Conservation (phyloP, 768 basidiomycete species). For the Cystobasidium onofrii region DNA sequence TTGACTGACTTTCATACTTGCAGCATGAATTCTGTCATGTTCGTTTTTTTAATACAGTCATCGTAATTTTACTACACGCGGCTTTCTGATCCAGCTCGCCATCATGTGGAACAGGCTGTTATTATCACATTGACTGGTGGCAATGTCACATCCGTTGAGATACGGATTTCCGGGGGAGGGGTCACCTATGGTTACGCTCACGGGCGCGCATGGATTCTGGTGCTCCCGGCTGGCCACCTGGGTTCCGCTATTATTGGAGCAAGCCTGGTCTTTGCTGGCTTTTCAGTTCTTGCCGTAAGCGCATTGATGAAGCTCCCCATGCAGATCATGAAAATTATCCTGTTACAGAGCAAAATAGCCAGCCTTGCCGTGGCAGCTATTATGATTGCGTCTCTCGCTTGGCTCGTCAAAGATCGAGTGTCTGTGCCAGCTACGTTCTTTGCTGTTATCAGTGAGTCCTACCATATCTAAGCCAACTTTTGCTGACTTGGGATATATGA, state of each 20-base stretch:
- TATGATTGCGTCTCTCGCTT: not conserved
- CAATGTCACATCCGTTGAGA: not conserved
- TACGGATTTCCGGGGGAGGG: not conserved
- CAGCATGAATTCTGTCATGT: constrained; percentile 24
- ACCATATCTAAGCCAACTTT: too few species aligned
- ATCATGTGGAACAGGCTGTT: not conserved
- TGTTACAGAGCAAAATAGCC: constrained; percentile 20
- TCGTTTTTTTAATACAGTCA: too few species aligned
- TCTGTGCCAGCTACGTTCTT: constrained; percentile 4
- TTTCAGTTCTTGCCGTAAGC: constrained; percentile 15
- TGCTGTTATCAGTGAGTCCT: constrained; percentile 19
- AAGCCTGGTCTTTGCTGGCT: constrained; percentile 15
- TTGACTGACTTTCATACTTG: not conserved
- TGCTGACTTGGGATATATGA: too few species aligned
- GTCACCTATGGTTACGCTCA: not conserved
- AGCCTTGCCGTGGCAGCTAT: not conserved
- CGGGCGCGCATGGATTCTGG: not conserved
- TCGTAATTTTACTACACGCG: too few species aligned
- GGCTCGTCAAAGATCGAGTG: constrained; percentile 1
- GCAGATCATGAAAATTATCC: not conserved
- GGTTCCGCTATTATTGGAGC: not conserved
- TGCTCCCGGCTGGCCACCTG: constrained; percentile 12
- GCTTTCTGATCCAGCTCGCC: too few species aligned
- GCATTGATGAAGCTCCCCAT: not conserved
- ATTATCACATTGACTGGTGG: not conserved